phyloP scores from a whole-genome alignment of 139 green algal species.

The Monoraphidium neglectum region DNA sequence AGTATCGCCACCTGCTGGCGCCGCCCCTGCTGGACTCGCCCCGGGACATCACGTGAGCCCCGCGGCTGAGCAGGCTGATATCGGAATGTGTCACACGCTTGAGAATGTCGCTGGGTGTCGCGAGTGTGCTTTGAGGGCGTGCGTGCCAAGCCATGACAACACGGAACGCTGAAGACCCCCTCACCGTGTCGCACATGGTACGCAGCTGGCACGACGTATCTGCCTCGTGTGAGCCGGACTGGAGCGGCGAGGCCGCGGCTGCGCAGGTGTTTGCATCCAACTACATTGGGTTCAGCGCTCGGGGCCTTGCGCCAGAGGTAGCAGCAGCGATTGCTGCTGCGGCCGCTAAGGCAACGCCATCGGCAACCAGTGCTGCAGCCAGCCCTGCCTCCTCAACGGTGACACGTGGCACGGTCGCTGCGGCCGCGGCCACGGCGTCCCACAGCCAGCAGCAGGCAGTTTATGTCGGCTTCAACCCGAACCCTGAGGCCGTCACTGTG shows the following conservation, averaged over 20 bases:
- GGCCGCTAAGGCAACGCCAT: background rate
- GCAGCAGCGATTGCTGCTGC: background rate
- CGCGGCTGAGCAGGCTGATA: background rate
- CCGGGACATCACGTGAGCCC: constrained; percentile 27
- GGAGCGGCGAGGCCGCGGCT: constrained; percentile 30
- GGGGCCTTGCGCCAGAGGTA: background rate
- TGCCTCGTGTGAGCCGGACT: constrained; percentile 36
- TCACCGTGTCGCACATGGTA: background rate
- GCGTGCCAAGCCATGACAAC: background rate
- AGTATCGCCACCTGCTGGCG: constrained; percentile 47
- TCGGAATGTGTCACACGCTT: background rate
- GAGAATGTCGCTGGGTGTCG: background rate
- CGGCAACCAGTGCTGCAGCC: too few relatives aligned
- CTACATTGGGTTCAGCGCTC: constrained; percentile 43
- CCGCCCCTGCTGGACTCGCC: constrained; percentile 45
- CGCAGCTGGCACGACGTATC: constrained; percentile 44
- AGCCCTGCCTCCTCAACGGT: too few relatives aligned
- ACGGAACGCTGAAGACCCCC: background rate
- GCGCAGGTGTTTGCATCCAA: constrained; percentile 22
- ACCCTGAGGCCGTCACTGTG: constrained; percentile 18
- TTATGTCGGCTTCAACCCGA: constrained; percentile 55
- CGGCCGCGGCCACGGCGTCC: background rate
- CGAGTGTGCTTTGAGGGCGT: too few relatives aligned
- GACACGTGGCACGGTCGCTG: background rate
- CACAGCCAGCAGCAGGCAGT: constrained; percentile 20